phyloP scores from a whole-genome alignment of 2,329 filamentous ascomycete species.

The Venturia aucupariae region DNA sequence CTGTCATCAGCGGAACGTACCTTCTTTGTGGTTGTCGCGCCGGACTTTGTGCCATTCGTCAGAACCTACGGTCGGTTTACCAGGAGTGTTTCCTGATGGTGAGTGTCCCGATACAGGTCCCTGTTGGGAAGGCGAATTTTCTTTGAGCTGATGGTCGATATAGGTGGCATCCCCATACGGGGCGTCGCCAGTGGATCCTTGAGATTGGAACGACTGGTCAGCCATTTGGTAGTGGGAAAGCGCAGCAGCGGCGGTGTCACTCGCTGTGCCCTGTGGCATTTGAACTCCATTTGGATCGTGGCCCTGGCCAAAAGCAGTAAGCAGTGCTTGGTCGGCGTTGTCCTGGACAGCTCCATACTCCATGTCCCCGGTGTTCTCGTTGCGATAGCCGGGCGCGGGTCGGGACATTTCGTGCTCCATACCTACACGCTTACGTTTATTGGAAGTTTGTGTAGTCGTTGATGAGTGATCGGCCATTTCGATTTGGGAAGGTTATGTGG shows the following conservation, averaged over 20 bases:
- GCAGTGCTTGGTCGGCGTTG: constrained; percentile 23
- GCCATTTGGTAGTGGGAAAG: constrained; percentile 47
- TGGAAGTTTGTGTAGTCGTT: constrained; percentile 10
- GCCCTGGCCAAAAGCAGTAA: constrained; percentile 20
- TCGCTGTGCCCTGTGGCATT: constrained; percentile 33
- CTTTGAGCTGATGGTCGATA: constrained; percentile 25
- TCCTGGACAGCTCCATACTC: constrained; percentile 23
- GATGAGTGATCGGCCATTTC: constrained; percentile 7
- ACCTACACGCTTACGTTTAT: constrained; percentile 16
- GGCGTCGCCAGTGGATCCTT: constrained; percentile 27
- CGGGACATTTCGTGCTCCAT: constrained; percentile 10
- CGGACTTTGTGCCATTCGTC: constrained; percentile 97
- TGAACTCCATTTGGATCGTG: constrained; percentile 38
- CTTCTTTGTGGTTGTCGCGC: constrained; percentile 98
- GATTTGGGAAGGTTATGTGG: neutral
- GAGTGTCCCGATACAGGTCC: constrained; percentile 31
- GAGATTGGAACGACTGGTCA: constrained; percentile 42
- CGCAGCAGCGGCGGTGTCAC: constrained; percentile 52
- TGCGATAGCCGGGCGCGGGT: constrained; percentile 10
- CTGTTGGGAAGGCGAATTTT: constrained; percentile 35
- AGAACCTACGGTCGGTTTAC: constrained; percentile 84
- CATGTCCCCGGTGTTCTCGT: constrained; percentile 29
- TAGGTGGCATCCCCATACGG: constrained; percentile 32
- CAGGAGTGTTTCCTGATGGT: constrained; percentile 21
- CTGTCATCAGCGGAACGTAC: constrained; percentile 40